These are phyloP conservation scores for Mycena metata DNA, from an alignment of 768 basidiomycete genomes.

Conservation along the genomic window DNA sequence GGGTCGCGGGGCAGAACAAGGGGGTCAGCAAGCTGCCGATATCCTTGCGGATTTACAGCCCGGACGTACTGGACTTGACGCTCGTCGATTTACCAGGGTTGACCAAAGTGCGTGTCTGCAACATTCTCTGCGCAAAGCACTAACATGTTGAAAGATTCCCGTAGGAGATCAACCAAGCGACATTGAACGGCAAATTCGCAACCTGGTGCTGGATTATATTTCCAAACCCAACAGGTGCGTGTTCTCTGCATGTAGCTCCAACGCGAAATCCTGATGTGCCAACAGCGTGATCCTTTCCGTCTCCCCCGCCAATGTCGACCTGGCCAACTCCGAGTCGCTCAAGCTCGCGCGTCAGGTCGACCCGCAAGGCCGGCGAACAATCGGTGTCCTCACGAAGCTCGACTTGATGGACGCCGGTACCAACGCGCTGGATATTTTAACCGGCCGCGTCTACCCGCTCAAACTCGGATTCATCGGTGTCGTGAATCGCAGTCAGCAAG, in stretches of 20 bases:
- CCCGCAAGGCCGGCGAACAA: constrained; percentile 95
- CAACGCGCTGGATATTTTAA: constrained; percentile 95
- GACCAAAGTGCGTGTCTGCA: constrained; percentile 79
- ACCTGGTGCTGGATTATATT: constrained; percentile 95
- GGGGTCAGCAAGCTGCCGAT: constrained; percentile 97
- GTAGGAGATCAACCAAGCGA: constrained; percentile 98
- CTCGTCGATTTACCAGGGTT: constrained; percentile 96
- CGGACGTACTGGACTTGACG: constrained; percentile 94
- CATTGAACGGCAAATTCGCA: constrained; percentile 96
- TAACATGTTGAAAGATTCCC: constrained; percentile 72
- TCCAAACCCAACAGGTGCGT: constrained; percentile 94
- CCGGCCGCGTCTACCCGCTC: constrained; percentile 96
- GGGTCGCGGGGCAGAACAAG: constrained; percentile 99
- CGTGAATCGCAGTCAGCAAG: constrained; percentile 97
- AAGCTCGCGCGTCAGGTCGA: constrained; percentile 97
- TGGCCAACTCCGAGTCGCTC: constrained; percentile 98
- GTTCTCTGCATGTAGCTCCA: not conserved
- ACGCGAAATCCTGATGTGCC: not conserved
- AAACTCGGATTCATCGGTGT: constrained; percentile 99
- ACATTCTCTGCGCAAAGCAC: not conserved
- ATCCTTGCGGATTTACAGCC: constrained; percentile 95
- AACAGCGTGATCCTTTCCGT: constrained; percentile 94
- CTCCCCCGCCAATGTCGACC: constrained; percentile 97
- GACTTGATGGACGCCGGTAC: constrained; percentile 99
- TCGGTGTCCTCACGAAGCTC: constrained; percentile 96